Evolutionary conservation across 805 yeast species (phyloP).

Genomic region (Suhomyces sp.): DNA sequence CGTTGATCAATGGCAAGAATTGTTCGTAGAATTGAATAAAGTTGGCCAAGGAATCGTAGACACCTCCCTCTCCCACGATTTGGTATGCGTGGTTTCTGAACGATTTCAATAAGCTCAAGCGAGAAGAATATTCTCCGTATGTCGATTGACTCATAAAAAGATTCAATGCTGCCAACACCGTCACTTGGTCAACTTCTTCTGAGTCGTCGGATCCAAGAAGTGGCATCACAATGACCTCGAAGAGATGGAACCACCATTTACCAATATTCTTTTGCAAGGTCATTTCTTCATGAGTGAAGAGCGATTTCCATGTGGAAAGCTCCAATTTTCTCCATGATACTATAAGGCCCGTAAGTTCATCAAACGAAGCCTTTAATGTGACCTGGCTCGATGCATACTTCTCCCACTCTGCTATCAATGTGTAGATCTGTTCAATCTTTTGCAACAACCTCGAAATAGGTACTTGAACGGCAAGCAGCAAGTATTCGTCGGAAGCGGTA

Average conservation of each 20-base stretch:
- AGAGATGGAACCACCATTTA: slow-evolving; percentile 89
- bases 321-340: slow-evolving; percentile 92
- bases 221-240: slow-evolving; percentile 70
- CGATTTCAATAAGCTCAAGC: slow-evolving; percentile 62
- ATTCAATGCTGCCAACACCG: slow-evolving; percentile 57
- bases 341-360: slow-evolving; percentile 60
- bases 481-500: slow-evolving; percentile 63
- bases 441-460: slow-evolving; percentile 77
- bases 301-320: slow-evolving; percentile 76
- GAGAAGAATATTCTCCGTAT: slow-evolving; percentile 64
- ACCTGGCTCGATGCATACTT: slow-evolving; percentile 81
- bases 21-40: slow-evolving; percentile 64
- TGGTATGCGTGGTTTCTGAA: slow-evolving; percentile 53
- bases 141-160: slow-evolving; percentile 73
- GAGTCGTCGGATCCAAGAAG: slow-evolving; percentile 36
- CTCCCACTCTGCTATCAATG: slow-evolving; percentile 88
- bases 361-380: slow-evolving; percentile 54
- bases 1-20: slow-evolving; percentile 50
- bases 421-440: slow-evolving; percentile 83
- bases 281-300: slow-evolving; percentile 64
- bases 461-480: slow-evolving; percentile 56
- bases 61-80: slow-evolving; percentile 21
- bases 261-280: slow-evolving; percentile 51
- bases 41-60: slow-evolving; percentile 48
- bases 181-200: slow-evolving; percentile 15